Base-by-base conservation (phyloP, 192 early-diverging fungal species). In the Podila clonocystis region DNA sequence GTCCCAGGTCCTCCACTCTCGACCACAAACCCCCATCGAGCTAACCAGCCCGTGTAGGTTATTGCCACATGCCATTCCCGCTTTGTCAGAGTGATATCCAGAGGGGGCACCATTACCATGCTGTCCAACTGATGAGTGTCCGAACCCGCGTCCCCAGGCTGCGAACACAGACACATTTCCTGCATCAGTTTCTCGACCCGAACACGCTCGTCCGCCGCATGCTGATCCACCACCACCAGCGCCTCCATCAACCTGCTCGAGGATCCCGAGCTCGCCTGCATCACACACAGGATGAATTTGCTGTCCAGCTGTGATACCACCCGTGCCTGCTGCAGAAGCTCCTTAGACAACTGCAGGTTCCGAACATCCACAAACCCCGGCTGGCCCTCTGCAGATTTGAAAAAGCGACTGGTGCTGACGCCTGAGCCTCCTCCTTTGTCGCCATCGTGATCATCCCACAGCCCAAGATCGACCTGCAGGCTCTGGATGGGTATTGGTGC, bases 121-220 rank as follows among this genome's bases (percentile, higher is more conserved):
- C 71, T 72, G 58, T 87, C 87, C 13, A 85, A 48, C 13, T 62
- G 49, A 33, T 74, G 75, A 0, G 15, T 34, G 20, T 49, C 31
- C n/a, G 22, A n/a, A 17, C 52, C 52, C 22, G 24, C 26, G 8
- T 55, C 52, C n/a, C 15, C 41, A 45, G 41, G 41, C 0, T 45
- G 41, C 20, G 71, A 62, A 33, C 67, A 72, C 15, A 62, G 22
- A 28, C 76, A 83, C 63, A 85, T 52, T 24, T 71, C 65, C 48
- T 67, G 63, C 68, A 89, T 65, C 48, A 93, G 62, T 29, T 62
- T 75, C 74, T 95, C 94, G 22, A 95, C 73, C 12, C 86, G 74
- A 19, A 94, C 85, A 8, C 94, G 86, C 72, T 95, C 94, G 75
- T 95, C 92, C 1, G 91, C 91, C 24, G 94, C 94, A 84, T 95